Evolutionary conservation across 768 basidiomycete genomes (phyloP), one percentile per base, ranked within the genome.

Genomic region (Kwoniella sp.): DNA sequence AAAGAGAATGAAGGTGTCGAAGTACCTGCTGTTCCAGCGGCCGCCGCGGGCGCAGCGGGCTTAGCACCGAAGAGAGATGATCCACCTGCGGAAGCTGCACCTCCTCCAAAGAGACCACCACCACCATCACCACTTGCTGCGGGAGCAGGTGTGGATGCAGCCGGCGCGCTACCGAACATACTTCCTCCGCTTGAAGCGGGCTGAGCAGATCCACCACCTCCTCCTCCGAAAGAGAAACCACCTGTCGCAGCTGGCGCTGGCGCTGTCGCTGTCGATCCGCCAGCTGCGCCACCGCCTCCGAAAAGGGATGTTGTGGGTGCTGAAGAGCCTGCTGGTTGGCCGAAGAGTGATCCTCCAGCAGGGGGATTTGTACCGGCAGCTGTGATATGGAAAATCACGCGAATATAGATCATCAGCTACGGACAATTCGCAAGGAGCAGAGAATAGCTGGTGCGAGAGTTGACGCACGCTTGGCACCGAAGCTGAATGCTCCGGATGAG

Each of bases 401-500:
- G 40, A 37, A 13, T 24, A 37, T 24, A 21, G 13, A 33, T 33
- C 33, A 27, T 56, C 61, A 63, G 33, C 49, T 37, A 13, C 33
- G n/a, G n/a, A n/a, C n/a, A n/a, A n/a, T n/a, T n/a, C n/a, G n/a
- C n/a, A n/a, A n/a, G n/a, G n/a, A n/a, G n/a, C n/a, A n/a, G n/a
- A n/a, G n/a, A n/a, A n/a, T n/a, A n/a, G n/a, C n/a, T n/a, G n/a
- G n/a, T n/a, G n/a, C n/a, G n/a, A n/a, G n/a, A n/a, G n/a, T 40
- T 33, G 5, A 46, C 68, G 26, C 30, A 69, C 68, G 60, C 22
- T 65, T 54, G 8, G 55, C 56, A 17, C 68, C 68, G 27, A 69
- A 69, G 54, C 64, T 63, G 64, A 69, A 69, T 12, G 63, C 61
- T 22, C 37, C 37, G 8, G 54, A 49, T 55, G 65, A 57, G 30